phyloP scores from a whole-genome alignment of 2,329 filamentous ascomycete species.

The Fusarium zealandicum region DNA sequence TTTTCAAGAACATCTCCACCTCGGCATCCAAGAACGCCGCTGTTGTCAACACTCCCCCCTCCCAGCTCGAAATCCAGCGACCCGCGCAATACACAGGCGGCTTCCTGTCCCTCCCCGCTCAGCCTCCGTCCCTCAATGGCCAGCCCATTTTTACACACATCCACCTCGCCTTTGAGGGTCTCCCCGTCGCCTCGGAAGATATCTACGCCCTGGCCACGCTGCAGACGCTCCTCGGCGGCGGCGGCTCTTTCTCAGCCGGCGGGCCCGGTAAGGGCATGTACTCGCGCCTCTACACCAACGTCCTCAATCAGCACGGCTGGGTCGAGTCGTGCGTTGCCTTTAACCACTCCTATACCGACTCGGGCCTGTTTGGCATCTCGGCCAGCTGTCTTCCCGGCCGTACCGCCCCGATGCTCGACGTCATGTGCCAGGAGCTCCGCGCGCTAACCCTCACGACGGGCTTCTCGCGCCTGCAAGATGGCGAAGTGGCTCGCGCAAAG shows the following conservation, averaged over 20 bases:
- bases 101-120: constrained; percentile 83
- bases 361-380: constrained; percentile 92
- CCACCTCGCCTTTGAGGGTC: constrained; percentile 93
- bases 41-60: constrained; percentile 55
- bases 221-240: constrained; percentile 93
- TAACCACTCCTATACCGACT: constrained; percentile 97
- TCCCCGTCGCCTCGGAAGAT: constrained; percentile 87
- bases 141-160: constrained; percentile 84
- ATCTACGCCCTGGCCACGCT: constrained; percentile 96
- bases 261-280: constrained; percentile 99
- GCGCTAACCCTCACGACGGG: constrained; percentile 79
- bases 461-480: constrained; percentile 72
- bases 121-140: constrained; percentile 79
- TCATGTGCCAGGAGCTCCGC: constrained; percentile 91
- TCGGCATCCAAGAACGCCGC: constrained; percentile 70
- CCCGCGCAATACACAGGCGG: constrained; percentile 91
- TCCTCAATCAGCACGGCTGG: constrained; percentile 97
- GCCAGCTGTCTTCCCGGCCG: constrained; percentile 82
- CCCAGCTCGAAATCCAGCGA: constrained; percentile 63
- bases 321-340: constrained; percentile 95
- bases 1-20: constrained; percentile 87
- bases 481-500: constrained; percentile 91
- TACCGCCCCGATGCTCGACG: constrained; percentile 85
- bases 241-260: constrained; percentile 94
- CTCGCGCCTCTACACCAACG: constrained; percentile 95